phyloP scores from a whole-genome alignment of 768 basidiomycete genomes.

The Pisolithus tinctorius region DNA sequence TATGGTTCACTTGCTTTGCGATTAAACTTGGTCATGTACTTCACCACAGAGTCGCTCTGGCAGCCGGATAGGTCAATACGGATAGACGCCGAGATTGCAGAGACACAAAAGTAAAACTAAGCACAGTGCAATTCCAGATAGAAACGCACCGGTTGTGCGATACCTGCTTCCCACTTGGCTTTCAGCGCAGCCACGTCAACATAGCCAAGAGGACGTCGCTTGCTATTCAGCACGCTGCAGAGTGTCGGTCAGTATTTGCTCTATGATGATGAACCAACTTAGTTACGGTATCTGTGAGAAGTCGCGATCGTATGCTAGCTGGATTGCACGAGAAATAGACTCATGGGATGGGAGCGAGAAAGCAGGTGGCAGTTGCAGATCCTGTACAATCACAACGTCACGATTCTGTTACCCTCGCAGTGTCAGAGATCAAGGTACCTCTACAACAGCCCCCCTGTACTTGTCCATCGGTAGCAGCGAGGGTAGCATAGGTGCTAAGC shows the following conservation, averaged over 20 bases:
- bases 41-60: constrained; percentile 64
- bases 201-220: constrained; percentile 76
- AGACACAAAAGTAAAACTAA: background rate
- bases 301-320: constrained; percentile 88
- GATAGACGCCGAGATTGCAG: no score
- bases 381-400: constrained; percentile 31
- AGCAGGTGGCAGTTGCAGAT: constrained; percentile 80
- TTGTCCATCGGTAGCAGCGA: constrained; percentile 34
- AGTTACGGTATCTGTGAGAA: constrained; percentile 89
- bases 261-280: background rate
- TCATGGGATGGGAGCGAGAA: constrained; percentile 73
- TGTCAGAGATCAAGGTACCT: constrained; percentile 39
- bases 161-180: constrained; percentile 67
- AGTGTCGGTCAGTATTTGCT: background rate
- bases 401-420: background rate
- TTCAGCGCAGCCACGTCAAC: constrained; percentile 74
- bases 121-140: background rate
- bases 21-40: constrained; percentile 71
- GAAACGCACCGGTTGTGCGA: constrained; percentile 58
- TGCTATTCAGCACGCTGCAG: constrained; percentile 64
- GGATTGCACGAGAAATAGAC: constrained; percentile 68
- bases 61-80: background rate
- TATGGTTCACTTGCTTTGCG: constrained; percentile 61
- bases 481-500: background rate
- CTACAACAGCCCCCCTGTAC: constrained; percentile 87